These are phyloP conservation scores for Phytophthora colocasiae DNA, from an alignment of 352 stramenopile species.

Conservation along the genomic window DNA sequence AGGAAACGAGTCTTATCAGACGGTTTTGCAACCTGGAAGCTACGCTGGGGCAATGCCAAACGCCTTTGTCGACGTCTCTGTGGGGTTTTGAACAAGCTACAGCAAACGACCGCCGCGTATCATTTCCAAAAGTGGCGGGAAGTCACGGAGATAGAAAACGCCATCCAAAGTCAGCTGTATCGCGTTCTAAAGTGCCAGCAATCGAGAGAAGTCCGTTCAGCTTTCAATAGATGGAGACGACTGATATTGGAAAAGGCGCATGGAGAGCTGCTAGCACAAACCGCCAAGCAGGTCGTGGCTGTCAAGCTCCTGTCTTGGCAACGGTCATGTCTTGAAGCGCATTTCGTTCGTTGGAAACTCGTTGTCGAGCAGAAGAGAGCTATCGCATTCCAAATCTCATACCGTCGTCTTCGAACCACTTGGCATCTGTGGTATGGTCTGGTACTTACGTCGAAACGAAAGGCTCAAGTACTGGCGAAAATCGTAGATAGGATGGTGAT, in stretches of 20 bases:
- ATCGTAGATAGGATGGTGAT: conserved; percentile 4
- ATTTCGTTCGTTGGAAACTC: conserved; percentile 39
- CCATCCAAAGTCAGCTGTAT: conserved; percentile 2
- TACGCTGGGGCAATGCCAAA: background rate
- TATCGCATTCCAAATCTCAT: background rate
- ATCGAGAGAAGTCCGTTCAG: conserved; percentile 9
- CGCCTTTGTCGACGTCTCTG: conserved; percentile 9
- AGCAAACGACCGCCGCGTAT: conserved; percentile 10
- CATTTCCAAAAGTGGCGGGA: conserved; percentile 29
- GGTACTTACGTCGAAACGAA: conserved; percentile 13
- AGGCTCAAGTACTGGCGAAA: conserved; percentile 9
- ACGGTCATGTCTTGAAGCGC: conserved; percentile 29
- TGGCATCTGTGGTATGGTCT: conserved; percentile 19
- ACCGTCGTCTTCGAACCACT: conserved; percentile 11
- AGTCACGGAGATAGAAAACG: conserved; percentile 3
- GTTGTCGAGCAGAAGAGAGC: conserved; percentile 11
- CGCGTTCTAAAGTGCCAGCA: conserved; percentile 8
- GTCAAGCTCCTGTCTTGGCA: conserved; percentile 40
- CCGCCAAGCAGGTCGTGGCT: conserved; percentile 31
- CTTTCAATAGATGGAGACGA: conserved; percentile 19
- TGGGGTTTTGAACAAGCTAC: background rate
- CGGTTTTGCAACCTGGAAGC: conserved; percentile 17
- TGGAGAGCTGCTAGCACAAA: conserved; percentile 18
- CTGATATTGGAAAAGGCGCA: conserved; percentile 15
- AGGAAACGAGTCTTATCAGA: background rate